Evolutionary conservation across 2,329 filamentous ascomycete species (phyloP).

Genomic region (Beauveria pseudobassiana): DNA sequence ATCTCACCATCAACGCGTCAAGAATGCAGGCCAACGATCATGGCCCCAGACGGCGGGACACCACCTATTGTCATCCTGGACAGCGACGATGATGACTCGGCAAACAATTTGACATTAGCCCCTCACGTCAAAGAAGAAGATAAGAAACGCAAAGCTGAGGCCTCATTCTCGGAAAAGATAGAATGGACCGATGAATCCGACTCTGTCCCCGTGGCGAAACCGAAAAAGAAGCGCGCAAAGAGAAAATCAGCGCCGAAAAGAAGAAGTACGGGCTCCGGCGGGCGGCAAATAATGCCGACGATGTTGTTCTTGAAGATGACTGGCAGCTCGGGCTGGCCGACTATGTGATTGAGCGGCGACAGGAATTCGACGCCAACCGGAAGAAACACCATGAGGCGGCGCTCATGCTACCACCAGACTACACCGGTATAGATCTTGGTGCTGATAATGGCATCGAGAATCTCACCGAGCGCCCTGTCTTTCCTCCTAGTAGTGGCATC

Average conservation of each 20-base stretch:
- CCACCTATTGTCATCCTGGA: conserved; percentile 1
- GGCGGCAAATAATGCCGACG: conserved; percentile 21
- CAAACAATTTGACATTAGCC: neutral
- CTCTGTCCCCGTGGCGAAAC: conserved; percentile 48
- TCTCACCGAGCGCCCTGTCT: conserved; percentile 61
- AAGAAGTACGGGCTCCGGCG: conserved; percentile 16
- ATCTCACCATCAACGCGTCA: neutral
- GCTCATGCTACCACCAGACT: conserved; percentile 70
- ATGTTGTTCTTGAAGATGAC: conserved; percentile 34
- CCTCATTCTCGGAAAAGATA: conserved; percentile 34
- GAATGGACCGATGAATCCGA: conserved; percentile 54
- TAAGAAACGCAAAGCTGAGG: conserved; percentile 31
- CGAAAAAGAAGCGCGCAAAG: conserved; percentile 32
- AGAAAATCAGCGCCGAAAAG: conserved; percentile 24
- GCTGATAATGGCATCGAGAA: conserved; percentile 25
- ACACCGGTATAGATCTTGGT: conserved; percentile 65
- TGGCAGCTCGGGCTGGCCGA: conserved; percentile 57
- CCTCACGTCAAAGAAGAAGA: neutral
- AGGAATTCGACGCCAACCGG: conserved; percentile 57
- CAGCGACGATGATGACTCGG: conserved; percentile 4
- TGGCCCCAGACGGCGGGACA: neutral
- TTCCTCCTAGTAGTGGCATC: conserved; percentile 46
- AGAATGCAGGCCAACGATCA: conserved; percentile 1
- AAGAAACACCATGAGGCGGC: conserved; percentile 57
- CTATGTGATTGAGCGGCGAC: conserved; percentile 62